Conservation (phyloP, 768 basidiomycete species). For the Tulasnella sp. region DNA sequence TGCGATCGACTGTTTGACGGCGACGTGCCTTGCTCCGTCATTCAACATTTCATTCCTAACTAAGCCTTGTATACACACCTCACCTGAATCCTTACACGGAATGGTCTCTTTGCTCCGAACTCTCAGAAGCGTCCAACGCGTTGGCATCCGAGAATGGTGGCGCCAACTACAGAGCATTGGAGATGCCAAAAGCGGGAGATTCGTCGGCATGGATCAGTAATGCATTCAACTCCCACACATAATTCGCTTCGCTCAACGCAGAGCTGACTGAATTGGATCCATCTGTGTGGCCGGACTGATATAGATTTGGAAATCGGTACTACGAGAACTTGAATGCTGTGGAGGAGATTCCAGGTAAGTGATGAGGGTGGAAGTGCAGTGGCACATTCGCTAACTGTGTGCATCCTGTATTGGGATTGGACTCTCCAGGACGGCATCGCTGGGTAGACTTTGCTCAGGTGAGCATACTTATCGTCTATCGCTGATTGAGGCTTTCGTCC, state of each 20-base stretch:
- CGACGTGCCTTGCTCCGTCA: no score
- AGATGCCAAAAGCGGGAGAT: slow-evolving; percentile 78
- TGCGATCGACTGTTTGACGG: no score
- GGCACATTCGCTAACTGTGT: no score
- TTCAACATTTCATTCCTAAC: no score
- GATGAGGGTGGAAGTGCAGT: no score
- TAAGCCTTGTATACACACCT: no score
- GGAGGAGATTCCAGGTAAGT: slow-evolving; percentile 79
- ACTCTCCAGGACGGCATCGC: slow-evolving; percentile 68
- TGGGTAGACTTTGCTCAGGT: slow-evolving; percentile 95
- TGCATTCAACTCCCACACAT: slow-evolving; percentile 27
- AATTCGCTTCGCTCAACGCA: not conserved
- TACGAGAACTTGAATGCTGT: slow-evolving; percentile 82
- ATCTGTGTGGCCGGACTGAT: slow-evolving; percentile 15
- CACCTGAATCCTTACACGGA: slow-evolving; percentile 16
- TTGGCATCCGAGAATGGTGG: slow-evolving; percentile 81
- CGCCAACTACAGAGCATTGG: slow-evolving; percentile 87
- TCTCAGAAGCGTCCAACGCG: slow-evolving; percentile 60
- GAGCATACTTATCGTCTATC: slow-evolving; percentile 21
- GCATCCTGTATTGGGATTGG: not conserved
- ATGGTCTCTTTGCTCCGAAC: slow-evolving; percentile 71
- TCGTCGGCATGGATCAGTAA: slow-evolving; percentile 72
- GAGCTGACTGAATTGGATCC: not conserved
- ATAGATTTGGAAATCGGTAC: slow-evolving; percentile 86
- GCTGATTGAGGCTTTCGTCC: no score